Conservation (phyloP, 495 filamentous ascomycete genomes). For the Talaromyces thailandensis region DNA sequence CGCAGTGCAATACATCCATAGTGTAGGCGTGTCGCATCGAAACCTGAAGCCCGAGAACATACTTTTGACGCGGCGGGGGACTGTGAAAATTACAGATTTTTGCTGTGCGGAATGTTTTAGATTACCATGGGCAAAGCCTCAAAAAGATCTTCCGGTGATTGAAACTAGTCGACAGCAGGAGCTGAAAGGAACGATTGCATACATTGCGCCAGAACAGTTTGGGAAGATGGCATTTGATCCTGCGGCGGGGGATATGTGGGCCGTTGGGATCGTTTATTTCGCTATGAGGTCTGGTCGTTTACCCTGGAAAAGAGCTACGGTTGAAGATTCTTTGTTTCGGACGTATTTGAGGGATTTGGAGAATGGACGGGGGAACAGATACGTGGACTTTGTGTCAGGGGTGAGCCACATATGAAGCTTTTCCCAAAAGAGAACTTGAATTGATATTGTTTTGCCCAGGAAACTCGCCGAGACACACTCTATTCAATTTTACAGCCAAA, state of each 20-base stretch:
- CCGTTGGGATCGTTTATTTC: conserved; percentile 14
- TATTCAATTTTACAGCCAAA: background rate
- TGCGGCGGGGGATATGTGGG: conserved; percentile 14
- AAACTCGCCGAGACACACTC: conserved; percentile 35
- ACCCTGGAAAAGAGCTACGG: conserved; percentile 10
- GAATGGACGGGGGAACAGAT: background rate
- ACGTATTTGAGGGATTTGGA: background rate
- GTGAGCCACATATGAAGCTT: background rate
- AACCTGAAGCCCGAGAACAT: conserved; percentile 55
- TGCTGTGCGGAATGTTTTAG: conserved; percentile 1
- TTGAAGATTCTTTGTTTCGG: background rate
- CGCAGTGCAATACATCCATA: conserved; percentile 46
- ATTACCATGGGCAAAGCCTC: background rate
- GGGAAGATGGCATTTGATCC: conserved; percentile 4
- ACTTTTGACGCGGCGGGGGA: conserved; percentile 28
- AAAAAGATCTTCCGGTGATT: background rate
- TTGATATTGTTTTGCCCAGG: conserved; percentile 22
- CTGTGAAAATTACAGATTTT: conserved; percentile 8
- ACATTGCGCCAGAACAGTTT: conserved; percentile 11
- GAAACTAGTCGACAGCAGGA: background rate
- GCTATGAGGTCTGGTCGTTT: conserved; percentile 8
- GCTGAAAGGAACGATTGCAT: conserved; percentile 7
- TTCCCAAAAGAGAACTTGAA: background rate
- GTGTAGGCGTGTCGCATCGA: conserved; percentile 40
- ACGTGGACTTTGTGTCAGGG: background rate